These are phyloP conservation scores for Beauveria sp. DNA, from an alignment of 2,329 filamentous ascomycete species.

Conservation along the genomic window DNA sequence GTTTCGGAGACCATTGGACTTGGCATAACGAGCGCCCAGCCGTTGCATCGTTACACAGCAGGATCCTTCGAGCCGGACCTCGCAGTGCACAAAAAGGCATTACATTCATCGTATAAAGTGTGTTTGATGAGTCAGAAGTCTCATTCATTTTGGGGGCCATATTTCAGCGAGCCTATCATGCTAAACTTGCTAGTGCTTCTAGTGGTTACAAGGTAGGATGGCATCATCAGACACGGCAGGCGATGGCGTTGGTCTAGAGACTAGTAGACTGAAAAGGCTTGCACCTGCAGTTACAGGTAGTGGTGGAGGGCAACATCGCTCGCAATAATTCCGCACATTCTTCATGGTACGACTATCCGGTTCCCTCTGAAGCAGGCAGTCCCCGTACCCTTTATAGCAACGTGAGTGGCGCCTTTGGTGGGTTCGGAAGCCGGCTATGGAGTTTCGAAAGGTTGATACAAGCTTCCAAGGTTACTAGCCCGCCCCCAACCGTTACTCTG, in stretches of 20 bases:
- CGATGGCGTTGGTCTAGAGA: background rate
- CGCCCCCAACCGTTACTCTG: background rate
- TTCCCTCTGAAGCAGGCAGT: background rate
- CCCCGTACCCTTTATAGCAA: background rate
- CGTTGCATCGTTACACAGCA: too few species aligned
- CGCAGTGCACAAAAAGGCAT: too few species aligned
- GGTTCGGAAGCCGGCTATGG: background rate
- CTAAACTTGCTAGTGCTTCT: background rate
- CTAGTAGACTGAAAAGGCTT: background rate
- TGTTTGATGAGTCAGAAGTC: too few species aligned
- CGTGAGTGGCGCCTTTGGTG: background rate
- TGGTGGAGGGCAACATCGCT: background rate
- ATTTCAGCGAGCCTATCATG: background rate
- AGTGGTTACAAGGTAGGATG: background rate
- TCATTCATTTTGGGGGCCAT: background rate
- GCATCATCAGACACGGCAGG: background rate
- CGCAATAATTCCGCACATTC: background rate
- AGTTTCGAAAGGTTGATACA: background rate
- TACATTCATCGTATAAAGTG: too few species aligned
- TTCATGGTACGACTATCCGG: background rate
- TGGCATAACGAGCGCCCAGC: too few species aligned
- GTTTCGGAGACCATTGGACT: too few species aligned
- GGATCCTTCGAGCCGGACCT: too few species aligned
- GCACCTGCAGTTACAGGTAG: background rate
- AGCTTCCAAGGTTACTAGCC: background rate